These are phyloP conservation scores for Ogataea dorogensis DNA, from an alignment of 805 yeast genomes.

Conservation along the genomic window DNA sequence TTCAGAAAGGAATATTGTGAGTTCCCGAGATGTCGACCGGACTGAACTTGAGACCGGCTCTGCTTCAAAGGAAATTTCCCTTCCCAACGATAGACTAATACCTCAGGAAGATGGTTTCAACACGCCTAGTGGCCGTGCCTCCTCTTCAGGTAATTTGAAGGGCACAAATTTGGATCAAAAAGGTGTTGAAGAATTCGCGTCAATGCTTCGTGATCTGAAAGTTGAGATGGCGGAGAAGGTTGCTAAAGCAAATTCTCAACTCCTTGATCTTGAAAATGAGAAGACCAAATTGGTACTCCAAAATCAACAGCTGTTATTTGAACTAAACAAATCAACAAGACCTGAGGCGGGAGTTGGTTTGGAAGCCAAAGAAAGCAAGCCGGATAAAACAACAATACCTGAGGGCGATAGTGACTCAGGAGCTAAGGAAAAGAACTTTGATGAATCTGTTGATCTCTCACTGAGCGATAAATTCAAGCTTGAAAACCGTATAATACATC, in stretches of 20 bases:
- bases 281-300: constrained; percentile 17
- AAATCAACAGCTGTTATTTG: constrained; percentile 5
- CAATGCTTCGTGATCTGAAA: constrained; percentile 36
- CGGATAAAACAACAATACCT: too few relatives aligned
- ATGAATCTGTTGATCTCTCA: constrained; percentile 17
- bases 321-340: neutral
- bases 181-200: constrained; percentile 24
- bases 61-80: too few relatives aligned
- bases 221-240: constrained; percentile 50
- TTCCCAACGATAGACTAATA: too few relatives aligned
- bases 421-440: constrained; percentile 5
- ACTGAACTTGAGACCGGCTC: too few relatives aligned
- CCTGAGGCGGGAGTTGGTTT: neutral
- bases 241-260: constrained; percentile 54
- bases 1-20: too few relatives aligned
- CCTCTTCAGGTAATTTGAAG: too few relatives aligned
- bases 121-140: too few relatives aligned
- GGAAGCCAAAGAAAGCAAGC: neutral
- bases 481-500: constrained; percentile 37
- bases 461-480: constrained; percentile 12
- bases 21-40: too few relatives aligned
- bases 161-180: constrained; percentile 13
- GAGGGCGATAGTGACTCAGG: too few relatives aligned
- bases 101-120: too few relatives aligned
- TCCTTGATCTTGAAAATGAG: constrained; percentile 46